Evolutionary conservation across 1,284 basidiomycete species (phyloP).

Genomic region (Cryptococcus depauperatus): DNA sequence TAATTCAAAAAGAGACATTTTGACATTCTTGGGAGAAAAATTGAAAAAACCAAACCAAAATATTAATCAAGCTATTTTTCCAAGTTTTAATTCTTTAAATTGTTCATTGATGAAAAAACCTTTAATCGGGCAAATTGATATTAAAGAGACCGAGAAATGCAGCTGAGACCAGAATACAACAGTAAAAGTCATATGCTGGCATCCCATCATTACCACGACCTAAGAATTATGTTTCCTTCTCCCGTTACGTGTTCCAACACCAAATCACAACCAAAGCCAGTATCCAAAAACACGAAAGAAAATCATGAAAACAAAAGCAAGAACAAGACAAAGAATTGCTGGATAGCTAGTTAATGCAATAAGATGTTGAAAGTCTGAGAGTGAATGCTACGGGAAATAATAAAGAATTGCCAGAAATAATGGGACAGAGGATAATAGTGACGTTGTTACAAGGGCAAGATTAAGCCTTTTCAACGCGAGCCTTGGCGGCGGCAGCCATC

Average conservation of each 20-base stretch:
- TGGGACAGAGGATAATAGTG: not conserved
- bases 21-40: conserved; percentile 17
- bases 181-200: no score
- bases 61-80: conserved; percentile 5
- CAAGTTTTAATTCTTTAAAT: no score
- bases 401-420: not conserved
- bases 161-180: no score
- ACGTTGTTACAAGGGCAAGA: not conserved
- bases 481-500: conserved; percentile 38
- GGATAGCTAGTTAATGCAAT: conserved; percentile 4
- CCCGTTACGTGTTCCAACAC: no score
- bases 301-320: not conserved
- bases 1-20: conserved; percentile 13
- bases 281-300: not conserved
- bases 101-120: no score
- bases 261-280: conserved; percentile 1
- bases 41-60: conserved; percentile 6
- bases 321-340: no score
- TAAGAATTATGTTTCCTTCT: no score
- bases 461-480: conserved; percentile 11
- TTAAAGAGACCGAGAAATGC: no score
- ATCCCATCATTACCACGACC: no score
- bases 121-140: no score
- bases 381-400: not conserved
- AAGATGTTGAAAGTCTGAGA: not conserved